Evolutionary conservation across 2,329 filamentous ascomycete species (phyloP).

Genomic region (Graphium sp.): DNA sequence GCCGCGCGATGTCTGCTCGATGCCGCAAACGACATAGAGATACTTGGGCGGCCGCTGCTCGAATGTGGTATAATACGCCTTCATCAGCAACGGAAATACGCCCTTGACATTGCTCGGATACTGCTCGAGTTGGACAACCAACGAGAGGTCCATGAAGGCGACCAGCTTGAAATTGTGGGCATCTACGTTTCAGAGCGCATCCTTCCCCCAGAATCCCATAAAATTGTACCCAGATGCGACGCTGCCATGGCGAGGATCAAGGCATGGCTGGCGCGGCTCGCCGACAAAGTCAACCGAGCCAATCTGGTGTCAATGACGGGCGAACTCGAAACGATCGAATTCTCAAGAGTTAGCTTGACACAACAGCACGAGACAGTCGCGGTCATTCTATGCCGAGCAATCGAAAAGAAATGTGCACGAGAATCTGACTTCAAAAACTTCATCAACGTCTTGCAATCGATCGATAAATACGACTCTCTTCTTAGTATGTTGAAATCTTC

Average conservation of each 20-base stretch:
- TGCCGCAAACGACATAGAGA: constrained; percentile 50
- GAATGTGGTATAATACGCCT: constrained; percentile 75
- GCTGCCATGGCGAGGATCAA: constrained; percentile 62
- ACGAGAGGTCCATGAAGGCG: constrained; percentile 36
- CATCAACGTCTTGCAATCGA: constrained; percentile 46
- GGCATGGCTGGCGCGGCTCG: constrained; percentile 56
- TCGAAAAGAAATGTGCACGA: constrained; percentile 58
- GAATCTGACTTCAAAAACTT: constrained; percentile 59
- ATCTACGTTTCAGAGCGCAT: constrained; percentile 39
- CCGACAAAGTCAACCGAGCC: constrained; percentile 60
- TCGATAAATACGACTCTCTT: constrained; percentile 60
- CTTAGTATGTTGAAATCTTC: constrained; percentile 21
- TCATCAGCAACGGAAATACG: constrained; percentile 67
- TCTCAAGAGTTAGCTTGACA: constrained; percentile 62
- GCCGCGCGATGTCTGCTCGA: constrained; percentile 63
- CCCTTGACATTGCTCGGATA: constrained; percentile 71
- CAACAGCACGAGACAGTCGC: constrained; percentile 82
- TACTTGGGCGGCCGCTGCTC: constrained; percentile 55
- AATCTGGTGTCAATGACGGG: constrained; percentile 55
- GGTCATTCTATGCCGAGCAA: constrained; percentile 61
- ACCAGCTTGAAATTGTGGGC: constrained; percentile 30
- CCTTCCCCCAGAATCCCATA: constrained; percentile 30
- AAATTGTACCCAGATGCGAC: constrained; percentile 61
- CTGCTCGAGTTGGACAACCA: constrained; percentile 46
- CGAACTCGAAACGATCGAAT: constrained; percentile 60